phyloP scores from a whole-genome alignment of 441 rosid species.

The Capsella rubella region DNA sequence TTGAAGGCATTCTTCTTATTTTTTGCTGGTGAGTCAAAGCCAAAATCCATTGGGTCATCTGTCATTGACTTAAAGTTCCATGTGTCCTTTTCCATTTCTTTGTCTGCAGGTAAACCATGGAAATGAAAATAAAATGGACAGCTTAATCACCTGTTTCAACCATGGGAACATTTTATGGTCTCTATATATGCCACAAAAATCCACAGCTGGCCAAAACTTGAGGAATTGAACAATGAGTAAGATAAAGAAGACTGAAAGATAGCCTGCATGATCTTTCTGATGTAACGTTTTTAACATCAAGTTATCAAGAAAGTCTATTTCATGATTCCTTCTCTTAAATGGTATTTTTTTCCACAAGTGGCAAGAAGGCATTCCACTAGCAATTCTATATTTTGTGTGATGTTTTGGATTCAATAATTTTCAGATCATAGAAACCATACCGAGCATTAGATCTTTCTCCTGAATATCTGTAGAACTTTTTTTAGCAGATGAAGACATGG shows the following conservation, averaged over 20 bases:
- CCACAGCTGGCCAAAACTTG: background rate
- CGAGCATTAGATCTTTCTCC: constrained; percentile 61
- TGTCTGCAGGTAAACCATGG: constrained; percentile 55
- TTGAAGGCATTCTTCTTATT: constrained; percentile 65
- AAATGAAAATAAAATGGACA: constrained; percentile 8
- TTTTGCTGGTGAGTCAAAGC: constrained; percentile 62
- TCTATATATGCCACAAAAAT: constrained; percentile 19
- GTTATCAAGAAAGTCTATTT: constrained; percentile 27
- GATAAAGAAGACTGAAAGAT: constrained; percentile 18
- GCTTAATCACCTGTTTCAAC: constrained; percentile 1
- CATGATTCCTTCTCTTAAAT: constrained; percentile 1
- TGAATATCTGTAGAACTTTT: constrained; percentile 53
- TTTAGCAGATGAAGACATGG: constrained; percentile 67
- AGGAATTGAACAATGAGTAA: constrained; percentile 8
- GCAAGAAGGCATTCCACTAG: background rate
- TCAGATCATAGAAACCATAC: constrained; percentile 46
- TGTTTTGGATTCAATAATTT: constrained; percentile 5
- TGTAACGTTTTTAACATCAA: constrained; percentile 17
- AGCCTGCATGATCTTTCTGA: constrained; percentile 21
- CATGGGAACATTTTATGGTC: constrained; percentile 20
- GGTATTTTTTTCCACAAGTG: background rate
- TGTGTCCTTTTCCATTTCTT: constrained; percentile 76
- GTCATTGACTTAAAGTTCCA: constrained; percentile 79
- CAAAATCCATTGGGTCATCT: constrained; percentile 76
- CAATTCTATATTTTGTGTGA: background rate